Evolutionary conservation across 2,329 filamentous ascomycete genomes (phyloP).

Genomic region (Byssothecium circinans): DNA sequence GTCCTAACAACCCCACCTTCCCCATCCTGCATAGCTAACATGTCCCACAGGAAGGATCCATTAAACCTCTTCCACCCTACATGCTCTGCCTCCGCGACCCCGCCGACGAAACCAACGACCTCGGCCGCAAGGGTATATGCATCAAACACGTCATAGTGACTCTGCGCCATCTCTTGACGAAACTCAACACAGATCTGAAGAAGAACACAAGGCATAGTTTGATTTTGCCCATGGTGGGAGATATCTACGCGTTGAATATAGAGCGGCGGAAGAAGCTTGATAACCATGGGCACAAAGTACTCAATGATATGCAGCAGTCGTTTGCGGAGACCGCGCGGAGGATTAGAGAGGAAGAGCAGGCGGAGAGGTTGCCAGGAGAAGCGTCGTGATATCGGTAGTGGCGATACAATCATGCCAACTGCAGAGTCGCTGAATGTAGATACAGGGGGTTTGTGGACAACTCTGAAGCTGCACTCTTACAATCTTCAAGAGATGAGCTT

Average conservation of each 20-base stretch:
- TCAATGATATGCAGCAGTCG: not conserved
- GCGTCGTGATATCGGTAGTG: no score
- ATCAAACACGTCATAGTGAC: conserved; percentile 55
- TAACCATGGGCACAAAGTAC: conserved; percentile 14
- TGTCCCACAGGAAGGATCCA: conserved; percentile 13
- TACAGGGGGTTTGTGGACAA: no score
- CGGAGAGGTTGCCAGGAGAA: no score
- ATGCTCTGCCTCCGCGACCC: conserved; percentile 62
- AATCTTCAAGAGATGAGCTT: no score
- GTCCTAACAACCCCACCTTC: not conserved
- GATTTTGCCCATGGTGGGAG: conserved; percentile 18
- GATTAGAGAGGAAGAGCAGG: conserved; percentile 14
- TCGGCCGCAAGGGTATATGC: conserved; percentile 53
- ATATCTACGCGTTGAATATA: conserved; percentile 18
- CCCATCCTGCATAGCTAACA: conserved; percentile 8
- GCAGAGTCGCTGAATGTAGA: no score
- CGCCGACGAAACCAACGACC: conserved; percentile 59
- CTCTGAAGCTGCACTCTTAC: no score
- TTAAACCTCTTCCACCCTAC: conserved; percentile 23
- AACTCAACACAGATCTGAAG: conserved; percentile 16
- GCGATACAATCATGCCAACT: no score
- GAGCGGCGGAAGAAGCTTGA: conserved; percentile 16
- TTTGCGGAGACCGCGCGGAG: conserved; percentile 15
- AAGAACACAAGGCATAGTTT: conserved; percentile 21
- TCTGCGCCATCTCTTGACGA: conserved; percentile 31